These are phyloP conservation scores for Nothophaeocryptopus gaeumannii DNA, from an alignment of 2,329 filamentous ascomycete genomes.

Conservation along the genomic window DNA sequence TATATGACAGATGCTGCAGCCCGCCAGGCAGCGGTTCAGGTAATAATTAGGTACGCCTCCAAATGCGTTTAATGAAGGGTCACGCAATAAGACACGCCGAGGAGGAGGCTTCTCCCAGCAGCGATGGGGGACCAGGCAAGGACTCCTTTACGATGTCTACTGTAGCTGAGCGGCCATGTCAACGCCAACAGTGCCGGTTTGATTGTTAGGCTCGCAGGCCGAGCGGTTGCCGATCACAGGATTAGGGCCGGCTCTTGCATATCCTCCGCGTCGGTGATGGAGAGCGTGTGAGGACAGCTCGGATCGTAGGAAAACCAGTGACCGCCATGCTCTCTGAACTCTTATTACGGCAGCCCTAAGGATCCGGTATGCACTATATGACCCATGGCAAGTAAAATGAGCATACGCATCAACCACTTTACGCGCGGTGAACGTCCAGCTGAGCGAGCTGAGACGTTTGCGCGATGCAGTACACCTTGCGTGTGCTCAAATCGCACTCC, in stretches of 20 bases:
- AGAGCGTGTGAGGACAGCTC: background rate
- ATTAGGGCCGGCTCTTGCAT: background rate
- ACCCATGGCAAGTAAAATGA: background rate
- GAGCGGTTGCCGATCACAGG: background rate
- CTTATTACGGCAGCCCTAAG: too few species aligned
- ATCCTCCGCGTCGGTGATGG: background rate
- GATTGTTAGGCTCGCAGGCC: constrained; percentile 1
- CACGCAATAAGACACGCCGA: too few species aligned
- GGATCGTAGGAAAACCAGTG: constrained; percentile 3
- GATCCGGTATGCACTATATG: too few species aligned
- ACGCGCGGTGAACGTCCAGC: constrained; percentile 3
- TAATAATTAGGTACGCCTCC: too few species aligned
- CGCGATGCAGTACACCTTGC: background rate
- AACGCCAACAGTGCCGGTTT: background rate
- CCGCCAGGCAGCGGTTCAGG: too few species aligned
- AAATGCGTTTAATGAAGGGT: too few species aligned
- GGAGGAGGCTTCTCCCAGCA: background rate
- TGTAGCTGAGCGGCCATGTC: background rate
- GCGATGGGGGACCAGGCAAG: background rate
- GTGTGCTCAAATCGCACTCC: background rate
- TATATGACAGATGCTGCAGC: too few species aligned
- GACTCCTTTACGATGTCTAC: constrained; percentile 3
- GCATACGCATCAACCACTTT: background rate
- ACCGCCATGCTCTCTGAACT: background rate
- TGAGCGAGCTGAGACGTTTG: background rate